Base-by-base conservation (phyloP, 225 moss, liverwort and hornwort species). In the Neckera pumila region DNA sequence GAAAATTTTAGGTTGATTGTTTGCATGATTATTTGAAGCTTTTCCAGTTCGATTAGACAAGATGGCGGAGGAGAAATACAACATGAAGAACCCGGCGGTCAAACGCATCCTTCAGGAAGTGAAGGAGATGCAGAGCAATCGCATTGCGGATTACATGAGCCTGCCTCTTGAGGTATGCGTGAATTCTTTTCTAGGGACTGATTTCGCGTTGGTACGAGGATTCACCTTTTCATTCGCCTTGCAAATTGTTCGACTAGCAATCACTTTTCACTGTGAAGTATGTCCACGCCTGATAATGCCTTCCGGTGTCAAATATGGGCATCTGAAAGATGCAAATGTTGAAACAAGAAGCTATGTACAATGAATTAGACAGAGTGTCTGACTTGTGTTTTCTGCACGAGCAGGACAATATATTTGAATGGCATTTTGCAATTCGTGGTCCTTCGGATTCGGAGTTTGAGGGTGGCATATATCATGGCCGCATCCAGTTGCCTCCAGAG, bases 361-460 rank as follows among this genome's bases (percentile, higher is more conserved):
- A 45, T 56, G n/a, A 57, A 38, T 72, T n/a, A 17, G 21, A 28
- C 42, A 45, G 75, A 60, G 16, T 88, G 85, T 2, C 47, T 93
- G 88, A 89, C 66, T 82, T 80, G 76, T 80, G 85, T 54, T 85
- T 84, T 86, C 57, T 89, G 78, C 54, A 60, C 71, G 81, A 84
- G 72, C 94, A 96, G 95, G 97, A 97, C 89, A 99, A 99, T 49
- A 97, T 99, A 59, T 99, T 99, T 87, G 98, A 99, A 88, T 99
- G 98, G 98, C 97, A 97, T 89, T 99, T 99, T 82, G 98, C 98
- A 58, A 96, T 99, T 86, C 93, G 96, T 66, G 98, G 98, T n/a
- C 97, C 98, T 60, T 94, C 96, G 87, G 98, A 97, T 81, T 97
- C 97, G 66, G 97, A 99, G 86, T 97, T 99, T 58, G 97, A 99